These are phyloP conservation scores for Afroboletus lepidellus DNA, from an alignment of 1,284 basidiomycete genomes.

Conservation along the genomic window DNA sequence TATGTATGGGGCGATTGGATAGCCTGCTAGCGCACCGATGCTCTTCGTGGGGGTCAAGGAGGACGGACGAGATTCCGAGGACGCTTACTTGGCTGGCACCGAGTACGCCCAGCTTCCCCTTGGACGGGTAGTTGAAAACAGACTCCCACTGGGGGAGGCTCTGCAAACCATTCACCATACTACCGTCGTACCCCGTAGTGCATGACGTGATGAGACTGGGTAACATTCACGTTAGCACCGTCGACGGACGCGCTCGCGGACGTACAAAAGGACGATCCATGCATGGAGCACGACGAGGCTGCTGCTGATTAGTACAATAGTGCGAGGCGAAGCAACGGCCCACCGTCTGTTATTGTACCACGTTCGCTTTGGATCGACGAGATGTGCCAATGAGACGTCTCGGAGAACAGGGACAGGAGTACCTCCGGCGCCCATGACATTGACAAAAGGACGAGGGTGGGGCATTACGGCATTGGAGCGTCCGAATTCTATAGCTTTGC, in stretches of 20 bases:
- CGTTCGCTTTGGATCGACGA: slow-evolving; percentile 62
- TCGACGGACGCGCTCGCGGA: slow-evolving; percentile 4
- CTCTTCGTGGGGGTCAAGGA: slow-evolving; percentile 40
- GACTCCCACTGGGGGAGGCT: slow-evolving; percentile 57
- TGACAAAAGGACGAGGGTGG: too few species aligned
- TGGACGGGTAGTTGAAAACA: slow-evolving; percentile 56
- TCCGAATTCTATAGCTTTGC: too few species aligned
- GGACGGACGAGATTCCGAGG: neutral
- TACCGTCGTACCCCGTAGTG: slow-evolving; percentile 77
- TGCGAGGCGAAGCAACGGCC: slow-evolving; percentile 11
- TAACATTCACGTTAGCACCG: slow-evolving; percentile 4
- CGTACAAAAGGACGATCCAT: slow-evolving; percentile 68
- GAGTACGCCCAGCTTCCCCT: slow-evolving; percentile 62
- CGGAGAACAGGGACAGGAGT: too few species aligned
- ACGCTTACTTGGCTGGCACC: slow-evolving; percentile 67
- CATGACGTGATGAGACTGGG: slow-evolving; percentile 69
- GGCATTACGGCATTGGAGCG: too few species aligned
- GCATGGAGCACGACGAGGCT: slow-evolving; percentile 64
- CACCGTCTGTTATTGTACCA: slow-evolving; percentile 74
- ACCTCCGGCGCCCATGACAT: too few species aligned
- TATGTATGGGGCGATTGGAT: slow-evolving; percentile 70
- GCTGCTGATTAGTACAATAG: neutral
- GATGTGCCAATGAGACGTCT: slow-evolving; percentile 45
- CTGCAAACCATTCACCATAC: slow-evolving; percentile 79
- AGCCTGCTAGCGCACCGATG: slow-evolving; percentile 63